Conservation (phyloP, 2,329 filamentous ascomycete genomes). For the Ceratocystis lukuohia region DNA sequence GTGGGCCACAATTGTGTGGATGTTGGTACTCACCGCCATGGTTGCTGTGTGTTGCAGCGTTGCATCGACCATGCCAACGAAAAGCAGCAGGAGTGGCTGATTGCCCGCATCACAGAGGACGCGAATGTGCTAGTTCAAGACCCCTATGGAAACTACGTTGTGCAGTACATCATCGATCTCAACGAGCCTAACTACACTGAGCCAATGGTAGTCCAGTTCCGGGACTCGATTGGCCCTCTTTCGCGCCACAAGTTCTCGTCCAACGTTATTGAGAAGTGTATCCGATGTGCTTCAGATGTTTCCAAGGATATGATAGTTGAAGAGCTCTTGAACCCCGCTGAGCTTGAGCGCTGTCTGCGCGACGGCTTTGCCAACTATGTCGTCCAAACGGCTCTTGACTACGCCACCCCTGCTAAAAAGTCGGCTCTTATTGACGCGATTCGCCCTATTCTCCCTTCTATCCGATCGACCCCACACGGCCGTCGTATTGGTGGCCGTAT, state of each 20-base stretch:
- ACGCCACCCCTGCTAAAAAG: constrained; percentile 61
- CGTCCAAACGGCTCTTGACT: constrained; percentile 88
- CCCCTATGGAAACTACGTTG: constrained; percentile 95
- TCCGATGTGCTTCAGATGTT: constrained; percentile 65
- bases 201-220: constrained; percentile 71
- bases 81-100: constrained; percentile 74
- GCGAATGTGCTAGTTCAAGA: constrained; percentile 87
- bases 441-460: constrained; percentile 68
- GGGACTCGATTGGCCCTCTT: constrained; percentile 52
- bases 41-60: constrained; percentile 93
- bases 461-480: constrained; percentile 85
- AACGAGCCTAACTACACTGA: constrained; percentile 80
- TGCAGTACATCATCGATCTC: constrained; percentile 95
- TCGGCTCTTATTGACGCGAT: constrained; percentile 67
- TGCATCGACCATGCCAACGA: constrained; percentile 96
- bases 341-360: constrained; percentile 78
- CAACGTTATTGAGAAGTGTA: constrained; percentile 93
- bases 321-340: constrained; percentile 59
- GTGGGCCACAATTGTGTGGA: constrained; percentile 76
- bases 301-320: constrained; percentile 72
- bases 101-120: constrained; percentile 74
- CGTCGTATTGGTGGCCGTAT: constrained; percentile 90
- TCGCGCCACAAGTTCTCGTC: constrained; percentile 99
- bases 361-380: constrained; percentile 97
- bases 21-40: constrained; percentile 92